Evolutionary conservation across 2,329 filamentous ascomycete species (phyloP), one percentile per base, ranked within the genome.

Genomic region (Monilinia vaccinii-corymbosi): DNA sequence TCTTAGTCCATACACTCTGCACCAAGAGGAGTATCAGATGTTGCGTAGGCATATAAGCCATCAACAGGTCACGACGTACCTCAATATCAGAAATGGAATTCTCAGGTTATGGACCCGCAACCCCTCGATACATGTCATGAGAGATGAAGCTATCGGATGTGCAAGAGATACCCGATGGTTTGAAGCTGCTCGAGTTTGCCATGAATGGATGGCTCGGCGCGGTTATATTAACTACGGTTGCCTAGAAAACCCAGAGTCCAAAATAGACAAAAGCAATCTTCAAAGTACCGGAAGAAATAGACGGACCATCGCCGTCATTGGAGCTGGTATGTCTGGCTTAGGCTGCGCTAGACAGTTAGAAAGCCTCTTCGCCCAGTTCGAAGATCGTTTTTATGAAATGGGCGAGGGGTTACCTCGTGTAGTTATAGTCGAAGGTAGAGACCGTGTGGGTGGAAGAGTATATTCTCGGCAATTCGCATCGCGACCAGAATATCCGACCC

Each of bases 141-240:
- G 86, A 51, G 86, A 92, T 71, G 91, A 97, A 73, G 94, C 94
- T 8, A 82, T 93, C 48, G 94, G 94, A 4, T 97, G 93, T 75
- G 89, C 91, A 56, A 89, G 86, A 74, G 91, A 96, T 69, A 80
- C 81, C 58, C 85, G 91, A 58, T 97, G 91, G 85, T 96, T 96
- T 73, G 87, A 91, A 62, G 82, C 93, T 49, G 92, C 94, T 11
- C 89, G 85, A 65, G 81, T 97, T 60, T 94, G 91, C 65, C 95
- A 94, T 71, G 86, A 96, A 73, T 99, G 93, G 93, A 82, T 99
- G 21, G 79, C 92, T 60, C 86, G 93, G 62, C 85, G 88, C 65
- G 94, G 94, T 23, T 96, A 96, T 72, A 96, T 99, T 76, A 99
- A 99, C 73, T 97, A 91, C 72, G 94, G 95, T 18, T 97, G 94